Percentiles rank a stretch among this genome's conserved stretches.
phyloP scores from a whole-genome alignment of 306 rosid species.

The Trifolium dubium region DNA sequence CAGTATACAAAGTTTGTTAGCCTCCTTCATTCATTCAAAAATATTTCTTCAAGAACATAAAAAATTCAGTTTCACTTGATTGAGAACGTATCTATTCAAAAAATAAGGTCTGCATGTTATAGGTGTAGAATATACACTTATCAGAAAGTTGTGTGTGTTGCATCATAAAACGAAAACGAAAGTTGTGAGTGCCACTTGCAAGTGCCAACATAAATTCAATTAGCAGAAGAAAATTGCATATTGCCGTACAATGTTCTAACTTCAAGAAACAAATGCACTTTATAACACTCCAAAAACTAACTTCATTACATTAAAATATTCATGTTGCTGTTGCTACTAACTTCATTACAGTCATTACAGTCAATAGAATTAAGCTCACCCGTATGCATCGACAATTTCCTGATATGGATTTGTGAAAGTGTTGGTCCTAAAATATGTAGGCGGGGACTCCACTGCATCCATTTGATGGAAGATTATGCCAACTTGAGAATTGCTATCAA shows the following conservation, averaged over 20 bases:
- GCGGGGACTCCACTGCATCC: slow-evolving; percentile 96
- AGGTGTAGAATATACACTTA: slow-evolving; percentile 4
- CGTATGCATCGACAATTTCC: slow-evolving; percentile 99
- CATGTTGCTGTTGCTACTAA: slow-evolving; percentile 26
- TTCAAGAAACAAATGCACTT: slow-evolving; percentile 30
- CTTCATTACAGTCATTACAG: slow-evolving; percentile 6
- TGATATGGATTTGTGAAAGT: slow-evolving; percentile 90
- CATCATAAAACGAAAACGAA: neutral
- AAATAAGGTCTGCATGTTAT: neutral
- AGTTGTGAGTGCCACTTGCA: neutral
- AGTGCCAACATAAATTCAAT: neutral
- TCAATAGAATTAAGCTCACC: slow-evolving; percentile 66
- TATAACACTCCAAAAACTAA: slow-evolving; percentile 26
- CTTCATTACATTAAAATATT: slow-evolving; percentile 33
- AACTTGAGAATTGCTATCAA: slow-evolving; percentile 96
- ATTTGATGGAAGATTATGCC: slow-evolving; percentile 86
- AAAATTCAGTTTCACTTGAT: slow-evolving; percentile 7
- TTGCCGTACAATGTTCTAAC: slow-evolving; percentile 15
- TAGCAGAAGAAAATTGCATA: slow-evolving; percentile 8
- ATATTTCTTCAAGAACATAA: slow-evolving; percentile 13
- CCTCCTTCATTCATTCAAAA: slow-evolving; percentile 23
- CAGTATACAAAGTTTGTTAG: slow-evolving; percentile 19
- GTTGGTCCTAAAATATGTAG: slow-evolving; percentile 93
- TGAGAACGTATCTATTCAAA: slow-evolving; percentile 25
- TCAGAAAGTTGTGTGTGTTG: neutral